Percentiles rank a stretch among this genome's conserved stretches.
phyloP scores from a whole-genome alignment of 108 stramenopile species.

The Nitzschia palea region DNA sequence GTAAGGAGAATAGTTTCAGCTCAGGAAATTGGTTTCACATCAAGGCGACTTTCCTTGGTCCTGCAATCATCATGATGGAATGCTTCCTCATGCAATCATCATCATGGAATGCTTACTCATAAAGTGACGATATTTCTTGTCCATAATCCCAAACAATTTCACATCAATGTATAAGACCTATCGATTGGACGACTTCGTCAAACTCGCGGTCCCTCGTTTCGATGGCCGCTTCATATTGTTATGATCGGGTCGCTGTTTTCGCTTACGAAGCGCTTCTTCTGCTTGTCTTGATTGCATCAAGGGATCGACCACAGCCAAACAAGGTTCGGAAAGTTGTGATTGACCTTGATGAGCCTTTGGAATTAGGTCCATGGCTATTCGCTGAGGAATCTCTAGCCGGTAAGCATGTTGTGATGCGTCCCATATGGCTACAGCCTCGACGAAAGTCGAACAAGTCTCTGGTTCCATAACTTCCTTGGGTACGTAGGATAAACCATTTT shows the following conservation, averaged over 20 bases:
- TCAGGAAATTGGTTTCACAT: background rate
- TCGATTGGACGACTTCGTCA: background rate
- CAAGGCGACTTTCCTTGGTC: background rate
- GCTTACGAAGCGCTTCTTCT: background rate
- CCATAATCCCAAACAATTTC: background rate
- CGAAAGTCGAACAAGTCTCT: background rate
- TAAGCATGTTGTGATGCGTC: constrained; percentile 9
- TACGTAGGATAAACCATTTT: too few species aligned
- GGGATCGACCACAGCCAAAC: background rate
- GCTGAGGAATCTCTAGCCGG: constrained; percentile 16
- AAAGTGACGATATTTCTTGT: background rate
- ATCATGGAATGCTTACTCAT: background rate
- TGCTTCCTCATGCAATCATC: background rate
- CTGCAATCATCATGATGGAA: background rate
- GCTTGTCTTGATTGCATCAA: background rate
- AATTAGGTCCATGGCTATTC: constrained; percentile 1
- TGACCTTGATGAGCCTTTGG: background rate
- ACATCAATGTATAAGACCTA: too few species aligned
- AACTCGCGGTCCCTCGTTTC: background rate
- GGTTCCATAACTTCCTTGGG: background rate
- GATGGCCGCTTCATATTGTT: background rate
- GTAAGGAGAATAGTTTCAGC: too few species aligned
- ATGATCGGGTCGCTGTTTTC: background rate
- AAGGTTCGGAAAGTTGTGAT: background rate
- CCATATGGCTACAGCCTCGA: constrained; percentile 20